A percentile compares a stretch with the other conserved stretches of the same genome.
These are phyloP conservation scores for Aureobasidium uvarum DNA, from an alignment of 2,329 filamentous ascomycete genomes.

Conservation along the genomic window DNA sequence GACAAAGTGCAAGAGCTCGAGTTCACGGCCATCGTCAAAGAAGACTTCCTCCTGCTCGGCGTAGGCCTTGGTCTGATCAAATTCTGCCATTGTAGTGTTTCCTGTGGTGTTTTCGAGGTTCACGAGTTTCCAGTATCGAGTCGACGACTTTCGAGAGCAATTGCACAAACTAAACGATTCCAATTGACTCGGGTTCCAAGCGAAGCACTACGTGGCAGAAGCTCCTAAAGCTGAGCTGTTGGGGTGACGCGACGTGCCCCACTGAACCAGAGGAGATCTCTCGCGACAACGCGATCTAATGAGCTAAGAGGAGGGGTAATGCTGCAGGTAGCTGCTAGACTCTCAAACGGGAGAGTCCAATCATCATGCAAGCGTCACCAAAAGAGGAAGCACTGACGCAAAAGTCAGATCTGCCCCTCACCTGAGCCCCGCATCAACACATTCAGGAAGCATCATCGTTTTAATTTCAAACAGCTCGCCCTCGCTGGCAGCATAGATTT, in stretches of 20 bases:
- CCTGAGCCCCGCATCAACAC: slow-evolving; percentile 22
- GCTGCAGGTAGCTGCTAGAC: slow-evolving; percentile 15
- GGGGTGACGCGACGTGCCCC: slow-evolving; percentile 26
- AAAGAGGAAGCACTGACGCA: slow-evolving; percentile 23
- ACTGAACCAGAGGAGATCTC: slow-evolving; percentile 7
- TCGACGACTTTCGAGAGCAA: slow-evolving; percentile 7
- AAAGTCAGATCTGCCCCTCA: slow-evolving; percentile 24
- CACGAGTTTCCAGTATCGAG: slow-evolving; percentile 5
- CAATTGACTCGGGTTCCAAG: slow-evolving; percentile 16
- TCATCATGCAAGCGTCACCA: slow-evolving; percentile 23
- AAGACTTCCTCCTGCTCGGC: slow-evolving; percentile 49
- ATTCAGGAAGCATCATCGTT: not conserved
- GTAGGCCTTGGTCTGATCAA: slow-evolving; percentile 49
- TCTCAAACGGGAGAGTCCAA: slow-evolving; percentile 17
- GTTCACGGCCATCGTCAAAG: slow-evolving; percentile 68
- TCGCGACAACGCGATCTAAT: slow-evolving; percentile 15
- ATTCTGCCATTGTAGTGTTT: slow-evolving; percentile 32
- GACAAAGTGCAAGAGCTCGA: slow-evolving; percentile 68
- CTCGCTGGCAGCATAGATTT: slow-evolving; percentile 1
- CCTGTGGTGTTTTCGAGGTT: slow-evolving; percentile 10
- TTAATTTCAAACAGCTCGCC: slow-evolving; percentile 10
- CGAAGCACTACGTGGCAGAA: slow-evolving; percentile 23
- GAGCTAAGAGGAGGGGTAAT: slow-evolving; percentile 26
- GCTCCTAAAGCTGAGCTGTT: slow-evolving; percentile 23
- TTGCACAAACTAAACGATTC: slow-evolving; percentile 10